A percentile compares a stretch with the other conserved stretches of the same genome.
Conservation (phyloP, 2,329 filamentous ascomycete genomes). For the Helminthosporium solani region DNA sequence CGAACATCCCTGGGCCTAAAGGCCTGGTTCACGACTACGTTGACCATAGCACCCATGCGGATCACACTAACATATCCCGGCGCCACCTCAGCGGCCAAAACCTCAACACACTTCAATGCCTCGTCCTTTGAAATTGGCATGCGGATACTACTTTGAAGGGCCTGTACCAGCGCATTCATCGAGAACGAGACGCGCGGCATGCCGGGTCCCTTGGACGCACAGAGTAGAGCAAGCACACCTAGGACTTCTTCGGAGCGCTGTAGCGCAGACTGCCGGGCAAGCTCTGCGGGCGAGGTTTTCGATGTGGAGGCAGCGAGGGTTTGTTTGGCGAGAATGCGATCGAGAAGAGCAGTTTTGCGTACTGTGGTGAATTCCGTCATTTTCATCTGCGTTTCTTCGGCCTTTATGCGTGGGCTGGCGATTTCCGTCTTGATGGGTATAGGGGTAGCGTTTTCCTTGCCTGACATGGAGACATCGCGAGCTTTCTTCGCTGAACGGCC, state of each 20-base stretch:
- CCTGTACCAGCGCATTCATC: constrained; percentile 45
- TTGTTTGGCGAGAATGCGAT: constrained; percentile 55
- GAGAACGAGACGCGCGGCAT: constrained; percentile 46
- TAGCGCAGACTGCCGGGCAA: constrained; percentile 49
- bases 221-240: constrained; percentile 46
- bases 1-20: constrained; percentile 38
- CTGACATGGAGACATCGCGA: constrained; percentile 17
- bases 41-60: constrained; percentile 43
- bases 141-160: constrained; percentile 48
- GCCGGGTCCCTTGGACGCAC: constrained; percentile 33
- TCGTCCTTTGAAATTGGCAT: constrained; percentile 50
- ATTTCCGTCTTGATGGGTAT: constrained; percentile 1
- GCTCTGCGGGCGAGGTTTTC: constrained; percentile 42
- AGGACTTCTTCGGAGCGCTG: constrained; percentile 50
- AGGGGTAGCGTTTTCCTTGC: constrained; percentile 35
- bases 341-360: constrained; percentile 50
- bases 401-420: no score
- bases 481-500: constrained; percentile 35
- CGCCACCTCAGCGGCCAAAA: constrained; percentile 47
- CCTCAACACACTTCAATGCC: constrained; percentile 44
- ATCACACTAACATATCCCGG: constrained; percentile 47
- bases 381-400: constrained; percentile 32
- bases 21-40: constrained; percentile 45
- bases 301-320: constrained; percentile 41
- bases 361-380: constrained; percentile 42